Conservation (phyloP, 164 flowering plant genomes). For the Vitis rotundifolia region DNA sequence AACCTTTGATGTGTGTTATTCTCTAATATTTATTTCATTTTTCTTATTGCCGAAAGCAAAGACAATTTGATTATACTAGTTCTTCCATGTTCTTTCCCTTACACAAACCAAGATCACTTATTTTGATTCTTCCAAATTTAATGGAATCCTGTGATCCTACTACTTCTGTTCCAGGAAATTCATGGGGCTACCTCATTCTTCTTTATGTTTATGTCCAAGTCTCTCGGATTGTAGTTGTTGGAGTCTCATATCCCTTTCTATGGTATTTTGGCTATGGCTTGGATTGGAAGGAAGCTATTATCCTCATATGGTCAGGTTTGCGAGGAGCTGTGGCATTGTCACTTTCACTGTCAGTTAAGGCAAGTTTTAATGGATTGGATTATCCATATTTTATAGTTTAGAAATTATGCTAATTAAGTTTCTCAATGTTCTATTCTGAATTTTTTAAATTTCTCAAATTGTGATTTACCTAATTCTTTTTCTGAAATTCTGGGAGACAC, state of each 20-base stretch:
- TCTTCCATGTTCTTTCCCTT: no score
- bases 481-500: neutral
- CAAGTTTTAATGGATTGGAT: conserved; percentile 28
- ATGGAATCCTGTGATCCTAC: neutral
- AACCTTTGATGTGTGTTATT: no score
- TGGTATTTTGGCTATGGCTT: conserved; percentile 87
- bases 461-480: neutral
- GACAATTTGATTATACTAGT: no score
- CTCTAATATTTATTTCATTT: no score
- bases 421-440: neutral
- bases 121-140: neutral
- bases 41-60: no score
- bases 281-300: conserved; percentile 88
- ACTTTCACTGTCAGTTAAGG: conserved; percentile 87
- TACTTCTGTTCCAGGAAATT: conserved; percentile 43
- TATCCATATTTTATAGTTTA: no score
- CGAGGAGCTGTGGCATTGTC: conserved; percentile 94
- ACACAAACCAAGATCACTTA: neutral
- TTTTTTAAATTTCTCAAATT: neutral
- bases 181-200: conserved; percentile 86
- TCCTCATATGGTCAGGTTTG: conserved; percentile 90
- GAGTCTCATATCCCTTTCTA: conserved; percentile 62
- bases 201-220: conserved; percentile 72
- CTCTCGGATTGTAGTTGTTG: conserved; percentile 76
- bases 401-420: no score